Evolutionary conservation across 495 filamentous ascomycete species (phyloP).

Genomic region (Endocarpon pusillum): DNA sequence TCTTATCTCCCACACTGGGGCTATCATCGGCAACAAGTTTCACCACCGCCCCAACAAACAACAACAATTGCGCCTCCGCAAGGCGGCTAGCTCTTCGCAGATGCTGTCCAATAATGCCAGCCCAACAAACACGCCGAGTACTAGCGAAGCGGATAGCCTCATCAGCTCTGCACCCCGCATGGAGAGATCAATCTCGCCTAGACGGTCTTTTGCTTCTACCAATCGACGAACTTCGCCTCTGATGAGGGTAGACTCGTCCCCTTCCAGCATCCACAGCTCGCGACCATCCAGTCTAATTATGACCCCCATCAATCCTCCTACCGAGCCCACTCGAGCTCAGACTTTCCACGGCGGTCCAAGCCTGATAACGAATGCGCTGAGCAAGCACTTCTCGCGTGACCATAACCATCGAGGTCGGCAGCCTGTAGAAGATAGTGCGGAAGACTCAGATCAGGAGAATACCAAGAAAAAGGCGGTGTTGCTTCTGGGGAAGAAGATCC

Average conservation of each 20-base stretch:
- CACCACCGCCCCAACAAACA: constrained; percentile 66
- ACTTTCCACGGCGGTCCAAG: constrained; percentile 7
- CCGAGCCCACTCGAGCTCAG: constrained; percentile 7
- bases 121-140: constrained; percentile 10
- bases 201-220: constrained; percentile 2
- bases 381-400: constrained; percentile 2
- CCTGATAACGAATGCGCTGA: constrained; percentile 3
- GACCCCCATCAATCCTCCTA: neutral
- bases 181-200: constrained; percentile 5
- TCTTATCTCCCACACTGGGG: constrained; percentile 84
- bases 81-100: constrained; percentile 44
- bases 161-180: constrained; percentile 1
- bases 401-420: constrained; percentile 4
- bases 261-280: constrained; percentile 4
- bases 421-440: neutral
- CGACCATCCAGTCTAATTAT: neutral
- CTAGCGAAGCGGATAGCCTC: constrained; percentile 1
- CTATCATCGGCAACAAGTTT: constrained; percentile 95
- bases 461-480: constrained; percentile 18
- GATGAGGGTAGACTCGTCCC: constrained; percentile 5
- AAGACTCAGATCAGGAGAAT: constrained; percentile 3
- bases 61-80: constrained; percentile 61
- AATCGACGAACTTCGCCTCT: neutral
- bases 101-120: constrained; percentile 36
- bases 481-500: constrained; percentile 27